These are phyloP conservation scores for Vitis amurensis DNA, from an alignment of 164 flowering plant genomes.

Conservation along the genomic window DNA sequence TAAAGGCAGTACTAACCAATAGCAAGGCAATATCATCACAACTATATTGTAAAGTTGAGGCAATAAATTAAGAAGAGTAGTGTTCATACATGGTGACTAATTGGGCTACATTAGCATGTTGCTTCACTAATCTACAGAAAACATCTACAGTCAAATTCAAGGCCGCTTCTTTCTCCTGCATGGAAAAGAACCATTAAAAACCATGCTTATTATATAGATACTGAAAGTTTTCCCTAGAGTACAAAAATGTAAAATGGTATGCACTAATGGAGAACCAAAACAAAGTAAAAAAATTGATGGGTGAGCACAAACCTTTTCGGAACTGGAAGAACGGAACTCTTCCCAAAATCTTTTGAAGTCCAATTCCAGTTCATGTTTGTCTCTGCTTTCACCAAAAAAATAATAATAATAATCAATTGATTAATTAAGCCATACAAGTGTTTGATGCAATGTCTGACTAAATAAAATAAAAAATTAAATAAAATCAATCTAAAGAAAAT, in stretches of 20 bases:
- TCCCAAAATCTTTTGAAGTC: conserved; percentile 99
- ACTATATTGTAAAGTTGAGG: background rate
- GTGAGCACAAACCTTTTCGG: conserved; percentile 68
- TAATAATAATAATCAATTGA: background rate
- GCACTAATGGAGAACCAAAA: background rate
- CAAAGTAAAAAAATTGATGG: background rate
- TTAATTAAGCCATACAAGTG: conserved; percentile 2
- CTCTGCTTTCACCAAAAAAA: conserved; percentile 44
- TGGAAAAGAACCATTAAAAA: conserved; percentile 8
- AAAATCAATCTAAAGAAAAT: no score
- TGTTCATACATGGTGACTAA: conserved; percentile 74
- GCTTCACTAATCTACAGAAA: conserved; percentile 96
- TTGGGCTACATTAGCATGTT: conserved; percentile 80
- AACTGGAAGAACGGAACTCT: conserved; percentile 95
- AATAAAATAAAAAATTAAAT: no score
- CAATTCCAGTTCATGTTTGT: conserved; percentile 90
- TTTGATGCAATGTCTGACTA: no score
- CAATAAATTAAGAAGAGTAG: conserved; percentile 8
- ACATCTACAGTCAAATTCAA: conserved; percentile 85
- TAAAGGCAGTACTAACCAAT: background rate
- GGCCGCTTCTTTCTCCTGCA: conserved; percentile 99
- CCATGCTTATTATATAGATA: background rate
- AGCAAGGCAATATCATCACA: background rate
- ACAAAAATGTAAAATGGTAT: background rate
- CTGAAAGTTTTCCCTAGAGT: background rate